Evolutionary conservation across 2,329 filamentous ascomycete genomes (phyloP), one percentile per base, ranked within the genome.

Genomic region (Colletotrichum lupini): DNA sequence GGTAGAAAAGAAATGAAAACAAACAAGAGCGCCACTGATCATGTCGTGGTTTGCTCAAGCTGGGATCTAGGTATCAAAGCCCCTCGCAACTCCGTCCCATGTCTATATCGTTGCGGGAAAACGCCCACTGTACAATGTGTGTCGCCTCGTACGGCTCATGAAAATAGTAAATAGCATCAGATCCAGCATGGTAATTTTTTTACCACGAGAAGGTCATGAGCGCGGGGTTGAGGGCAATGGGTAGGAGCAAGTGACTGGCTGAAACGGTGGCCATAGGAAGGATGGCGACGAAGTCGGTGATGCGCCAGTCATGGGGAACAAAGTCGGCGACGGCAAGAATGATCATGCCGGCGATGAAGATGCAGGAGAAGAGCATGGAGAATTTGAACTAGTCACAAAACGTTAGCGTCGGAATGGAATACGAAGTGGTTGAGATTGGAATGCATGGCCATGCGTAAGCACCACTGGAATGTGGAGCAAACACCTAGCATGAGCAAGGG

Each of bases 121-220:
- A 65, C 57, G 67, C 61, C 67, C 55, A 53, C 53, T 64, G n/a
- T 68, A 72, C 55, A 72, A 65, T 68, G 66, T 52, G 55, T 24
- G 14, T 55, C 53, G 72, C 67, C 63, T 26, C 58, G 61, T 61
- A 52, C 58, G 62, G 73, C 71, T 53, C 58, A 55, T 35, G 26
- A 56, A 64, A 72, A 74, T 71, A 30, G 30, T 61, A 55, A 53
- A 35, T 37, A 14, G 26, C 59, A 67, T 52, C 56, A 56, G 35
- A 11, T n/a, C 12, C 42, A 14, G 8, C 57, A 28, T 12, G 32
- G n/a, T 46, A 73, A 37, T 28, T 60, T 26, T 19, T 75, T 80
- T 89, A 94, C 90, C 92, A 95, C 11, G 92, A 93, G 81, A 95
- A 94, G 0, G 91, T 93, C 92, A 94, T 94, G 77, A 95, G 85